Percentiles rank a stretch among this genome's conserved stretches.
Evolutionary conservation across 2,329 filamentous ascomycete species (phyloP).

Genomic region (Colletotrichum sp.): DNA sequence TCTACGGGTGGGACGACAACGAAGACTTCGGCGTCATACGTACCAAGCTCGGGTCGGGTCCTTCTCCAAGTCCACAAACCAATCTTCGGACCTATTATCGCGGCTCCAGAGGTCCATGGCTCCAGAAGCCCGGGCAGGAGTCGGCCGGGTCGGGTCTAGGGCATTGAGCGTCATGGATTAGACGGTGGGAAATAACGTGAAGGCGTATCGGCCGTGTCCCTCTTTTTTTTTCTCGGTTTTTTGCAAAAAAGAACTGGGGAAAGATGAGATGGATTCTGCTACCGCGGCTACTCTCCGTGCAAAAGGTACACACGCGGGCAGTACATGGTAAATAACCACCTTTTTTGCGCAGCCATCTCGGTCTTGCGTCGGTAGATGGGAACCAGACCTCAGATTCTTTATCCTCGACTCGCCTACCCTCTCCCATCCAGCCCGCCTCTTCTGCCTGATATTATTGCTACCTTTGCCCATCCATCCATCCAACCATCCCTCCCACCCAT

Average conservation of each 20-base stretch:
- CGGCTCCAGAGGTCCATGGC: neutral
- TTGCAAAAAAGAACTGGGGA: conserved; percentile 1
- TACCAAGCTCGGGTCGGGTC: conserved; percentile 7
- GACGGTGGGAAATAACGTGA: conserved; percentile 14
- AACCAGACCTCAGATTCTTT: conserved; percentile 3
- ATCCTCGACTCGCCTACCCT: conserved; percentile 4
- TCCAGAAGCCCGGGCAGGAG: neutral
- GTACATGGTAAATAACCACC: neutral
- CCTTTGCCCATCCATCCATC: neutral
- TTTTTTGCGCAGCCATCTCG: conserved; percentile 9
- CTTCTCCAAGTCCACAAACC: conserved; percentile 3
- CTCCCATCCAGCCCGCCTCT: neutral
- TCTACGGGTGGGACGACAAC: conserved; percentile 6
- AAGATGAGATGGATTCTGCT: conserved; percentile 15
- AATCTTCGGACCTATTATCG: conserved; percentile 20
- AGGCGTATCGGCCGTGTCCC: neutral
- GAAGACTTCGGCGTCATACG: conserved; percentile 11
- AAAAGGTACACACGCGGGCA: neutral
- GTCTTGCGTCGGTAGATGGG: conserved; percentile 6
- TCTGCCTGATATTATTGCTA: neutral
- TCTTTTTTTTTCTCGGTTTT: neutral
- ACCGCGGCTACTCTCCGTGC: conserved; percentile 15
- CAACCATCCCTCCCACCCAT: conserved; percentile 1
- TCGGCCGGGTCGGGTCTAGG: conserved; percentile 5
- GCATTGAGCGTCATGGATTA: conserved; percentile 16